phyloP scores from a whole-genome alignment of 495 filamentous ascomycete species.

The Corynascus novoguineensis region DNA sequence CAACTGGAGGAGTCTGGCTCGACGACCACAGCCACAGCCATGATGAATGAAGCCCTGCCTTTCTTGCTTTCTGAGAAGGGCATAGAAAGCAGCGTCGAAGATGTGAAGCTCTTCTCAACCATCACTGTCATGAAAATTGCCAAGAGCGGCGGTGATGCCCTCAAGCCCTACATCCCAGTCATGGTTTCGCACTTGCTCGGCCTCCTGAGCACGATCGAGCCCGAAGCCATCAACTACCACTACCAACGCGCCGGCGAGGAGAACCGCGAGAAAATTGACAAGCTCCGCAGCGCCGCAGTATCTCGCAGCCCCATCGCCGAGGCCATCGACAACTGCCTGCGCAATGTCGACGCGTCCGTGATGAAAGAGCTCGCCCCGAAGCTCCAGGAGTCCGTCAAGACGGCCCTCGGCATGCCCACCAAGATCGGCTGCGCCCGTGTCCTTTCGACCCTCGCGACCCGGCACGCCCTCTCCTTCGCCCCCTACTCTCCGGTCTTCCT shows the following conservation, averaged over 20 bases:
- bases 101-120: constrained; percentile 70
- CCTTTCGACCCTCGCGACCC: constrained; percentile 78
- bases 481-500: constrained; percentile 75
- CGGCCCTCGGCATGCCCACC: constrained; percentile 81
- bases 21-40: constrained; percentile 62
- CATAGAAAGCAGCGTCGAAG: constrained; percentile 77
- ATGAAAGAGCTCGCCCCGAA: constrained; percentile 66
- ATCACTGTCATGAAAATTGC: constrained; percentile 79
- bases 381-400: constrained; percentile 73
- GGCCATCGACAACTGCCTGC: constrained; percentile 83
- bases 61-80: constrained; percentile 87
- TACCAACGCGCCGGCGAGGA: constrained; percentile 87
- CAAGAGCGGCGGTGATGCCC: constrained; percentile 68
- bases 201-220: constrained; percentile 79
- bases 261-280: constrained; percentile 79
- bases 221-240: constrained; percentile 80
- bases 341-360: constrained; percentile 69
- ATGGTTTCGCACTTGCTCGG: constrained; percentile 76
- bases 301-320: constrained; percentile 88
- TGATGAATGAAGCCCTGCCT: constrained; percentile 79
- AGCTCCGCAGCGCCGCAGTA: constrained; percentile 69
- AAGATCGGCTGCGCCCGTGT: constrained; percentile 87
- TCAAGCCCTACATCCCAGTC: constrained; percentile 73
- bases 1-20: constrained; percentile 76
- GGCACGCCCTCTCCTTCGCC: constrained; percentile 64